These are phyloP conservation scores for Aureobasidium sp. DNA, from an alignment of 2,329 filamentous ascomycete genomes.

Conservation along the genomic window DNA sequence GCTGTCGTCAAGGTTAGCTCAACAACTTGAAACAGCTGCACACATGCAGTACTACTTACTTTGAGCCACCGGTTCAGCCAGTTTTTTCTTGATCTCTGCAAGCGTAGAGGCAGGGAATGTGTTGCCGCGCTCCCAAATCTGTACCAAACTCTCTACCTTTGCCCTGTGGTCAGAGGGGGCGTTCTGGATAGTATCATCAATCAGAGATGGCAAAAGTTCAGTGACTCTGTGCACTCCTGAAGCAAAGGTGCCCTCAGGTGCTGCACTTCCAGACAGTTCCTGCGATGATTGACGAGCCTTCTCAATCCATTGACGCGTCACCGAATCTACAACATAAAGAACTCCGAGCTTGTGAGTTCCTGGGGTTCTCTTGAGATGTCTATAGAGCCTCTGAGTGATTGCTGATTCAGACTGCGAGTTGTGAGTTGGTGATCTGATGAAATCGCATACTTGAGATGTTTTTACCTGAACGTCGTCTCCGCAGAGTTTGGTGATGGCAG, in stretches of 20 bases:
- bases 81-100: slow-evolving; percentile 71
- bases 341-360: slow-evolving; percentile 96
- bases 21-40: background rate
- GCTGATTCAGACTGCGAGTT: slow-evolving; percentile 79
- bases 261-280: slow-evolving; percentile 64
- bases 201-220: slow-evolving; percentile 84
- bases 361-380: slow-evolving; percentile 92
- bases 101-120: slow-evolving; percentile 82
- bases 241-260: slow-evolving; percentile 86
- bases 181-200: slow-evolving; percentile 88
- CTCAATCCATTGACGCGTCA: slow-evolving; percentile 98
- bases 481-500: slow-evolving; percentile 77
- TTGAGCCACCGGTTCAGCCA: slow-evolving; percentile 52
- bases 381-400: slow-evolving; percentile 92
- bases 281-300: slow-evolving; percentile 84
- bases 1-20: slow-evolving; percentile 2
- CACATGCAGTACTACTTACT: background rate
- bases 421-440: background rate
- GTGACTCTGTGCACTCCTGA: slow-evolving; percentile 95
- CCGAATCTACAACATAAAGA: slow-evolving; percentile 99
- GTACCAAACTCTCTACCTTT: slow-evolving; percentile 90
- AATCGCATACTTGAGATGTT: slow-evolving; percentile 19
- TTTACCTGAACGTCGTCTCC: slow-evolving; percentile 86
- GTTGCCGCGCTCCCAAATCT: slow-evolving; percentile 95
- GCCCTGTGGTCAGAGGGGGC: slow-evolving; percentile 96